Evolutionary conservation across 164 flowering plant genomes (phyloP).

Genomic region (Aristolochia fimbriata): DNA sequence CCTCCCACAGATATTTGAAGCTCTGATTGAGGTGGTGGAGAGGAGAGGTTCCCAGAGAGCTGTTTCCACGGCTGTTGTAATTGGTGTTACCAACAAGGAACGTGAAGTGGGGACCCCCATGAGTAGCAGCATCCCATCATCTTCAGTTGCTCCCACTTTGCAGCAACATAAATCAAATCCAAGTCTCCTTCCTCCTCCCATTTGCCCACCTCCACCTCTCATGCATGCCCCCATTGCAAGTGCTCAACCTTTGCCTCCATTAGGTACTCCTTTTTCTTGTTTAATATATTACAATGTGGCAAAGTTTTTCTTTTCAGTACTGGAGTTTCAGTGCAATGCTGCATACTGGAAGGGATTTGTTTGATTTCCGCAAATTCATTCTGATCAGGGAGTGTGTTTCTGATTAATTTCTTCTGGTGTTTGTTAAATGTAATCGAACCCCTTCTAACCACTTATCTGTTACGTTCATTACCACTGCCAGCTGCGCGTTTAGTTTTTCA

Average conservation of each 20-base stretch:
- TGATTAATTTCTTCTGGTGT: too few species aligned
- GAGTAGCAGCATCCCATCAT: conserved; percentile 1
- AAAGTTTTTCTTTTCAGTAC: too few species aligned
- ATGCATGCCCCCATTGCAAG: conserved; percentile 7
- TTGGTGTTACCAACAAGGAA: conserved; percentile 1
- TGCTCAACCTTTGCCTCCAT: conserved; percentile 28
- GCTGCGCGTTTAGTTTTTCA: too few species aligned
- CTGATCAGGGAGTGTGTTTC: neutral
- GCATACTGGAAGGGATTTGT: neutral
- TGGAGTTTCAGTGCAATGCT: too few species aligned
- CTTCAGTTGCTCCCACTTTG: conserved; percentile 14
- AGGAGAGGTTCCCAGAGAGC: conserved; percentile 22
- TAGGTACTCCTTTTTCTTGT: conserved; percentile 28
- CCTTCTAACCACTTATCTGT: too few species aligned
- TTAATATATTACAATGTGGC: too few species aligned
- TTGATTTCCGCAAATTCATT: neutral
- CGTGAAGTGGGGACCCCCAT: conserved; percentile 12
- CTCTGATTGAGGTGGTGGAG: conserved; percentile 63
- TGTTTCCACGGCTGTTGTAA: neutral
- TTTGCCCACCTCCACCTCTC: conserved; percentile 14
- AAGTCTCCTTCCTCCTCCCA: conserved; percentile 5
- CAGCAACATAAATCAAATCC: conserved; percentile 22
- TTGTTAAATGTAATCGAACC: too few species aligned
- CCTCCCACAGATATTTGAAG: conserved; percentile 54
- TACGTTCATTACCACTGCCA: too few species aligned